These are phyloP conservation scores for Mycena albidolilacea DNA, from an alignment of 768 basidiomycete species.

Conservation along the genomic window DNA sequence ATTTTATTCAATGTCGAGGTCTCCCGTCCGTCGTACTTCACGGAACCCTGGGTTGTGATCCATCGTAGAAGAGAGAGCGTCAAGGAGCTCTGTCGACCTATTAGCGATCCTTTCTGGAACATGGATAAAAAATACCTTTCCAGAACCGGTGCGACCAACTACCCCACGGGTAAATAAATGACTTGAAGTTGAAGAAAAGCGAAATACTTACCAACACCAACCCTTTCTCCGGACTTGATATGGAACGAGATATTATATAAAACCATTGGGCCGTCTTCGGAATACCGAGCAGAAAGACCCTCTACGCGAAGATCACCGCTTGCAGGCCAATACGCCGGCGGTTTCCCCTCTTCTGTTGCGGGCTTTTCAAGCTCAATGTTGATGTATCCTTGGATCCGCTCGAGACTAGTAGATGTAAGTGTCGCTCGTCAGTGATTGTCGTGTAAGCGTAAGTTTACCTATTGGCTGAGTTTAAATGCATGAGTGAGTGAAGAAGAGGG, in stretches of 20 bases:
- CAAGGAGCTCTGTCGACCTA: constrained; percentile 62
- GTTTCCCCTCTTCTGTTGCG: constrained; percentile 47
- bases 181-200: constrained; percentile 39
- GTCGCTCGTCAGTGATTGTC: constrained; percentile 28
- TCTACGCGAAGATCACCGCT: constrained; percentile 59
- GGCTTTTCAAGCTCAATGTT: constrained; percentile 59
- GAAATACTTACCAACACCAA: constrained; percentile 53
- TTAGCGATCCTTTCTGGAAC: too few relatives aligned
- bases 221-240: constrained; percentile 61
- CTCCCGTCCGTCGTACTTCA: constrained; percentile 59
- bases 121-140: constrained; percentile 38
- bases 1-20: constrained; percentile 55
- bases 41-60: constrained; percentile 49
- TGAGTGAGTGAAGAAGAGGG: constrained; percentile 36
- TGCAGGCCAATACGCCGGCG: constrained; percentile 67
- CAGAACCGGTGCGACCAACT: constrained; percentile 44
- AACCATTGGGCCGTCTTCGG: constrained; percentile 37
- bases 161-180: background rate
- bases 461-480: constrained; percentile 28
- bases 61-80: constrained; percentile 66
- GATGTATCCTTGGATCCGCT: constrained; percentile 48
- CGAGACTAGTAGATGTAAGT: constrained; percentile 18
- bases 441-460: background rate
- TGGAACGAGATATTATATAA: constrained; percentile 48
- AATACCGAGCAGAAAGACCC: constrained; percentile 57